Evolutionary conservation across 192 early-diverging fungal species (phyloP), one percentile per base, ranked within the genome.

Genomic region (Gaertneriomyces semiglobifer): DNA sequence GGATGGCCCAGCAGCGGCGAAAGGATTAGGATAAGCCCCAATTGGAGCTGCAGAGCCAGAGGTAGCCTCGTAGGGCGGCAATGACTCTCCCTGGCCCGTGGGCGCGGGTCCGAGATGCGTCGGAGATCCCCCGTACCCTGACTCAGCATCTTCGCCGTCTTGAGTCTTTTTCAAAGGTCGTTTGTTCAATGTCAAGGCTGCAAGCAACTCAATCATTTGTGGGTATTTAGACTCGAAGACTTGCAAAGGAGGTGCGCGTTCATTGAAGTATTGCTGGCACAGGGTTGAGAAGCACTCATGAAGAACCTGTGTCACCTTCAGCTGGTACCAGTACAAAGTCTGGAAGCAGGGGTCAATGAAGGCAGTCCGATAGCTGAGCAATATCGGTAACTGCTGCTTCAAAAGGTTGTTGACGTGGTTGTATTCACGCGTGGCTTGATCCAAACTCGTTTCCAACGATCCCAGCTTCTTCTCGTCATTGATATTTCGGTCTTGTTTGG

Each of bases 321-420:
- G 75, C 74, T 98, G 93, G 59, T 93, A 77, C 73, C 82, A 81
- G 75, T 90, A 98, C 60, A 97, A 87, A 41, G 86, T 81, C 58
- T 89, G 74, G 72, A 95, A 90, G 58, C 93, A 88, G 7, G 93
- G 92, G 20, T 95, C 92, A 43, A 95, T 90, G 66, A 97, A 90
- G 55, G 85, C 74, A 39, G 80, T 70, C 42, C 87, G 74, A 65
- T 92, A 78, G 14, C 81, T 81, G 56, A 98, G 84, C 65, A 97
- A 88, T 18, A 79, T 61, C 40, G 90, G 88, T n/a, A 98, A 77
- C 63, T 97, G 83, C 8, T 81, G 74, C 60, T 92, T 92, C 58
- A 96, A 68, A 65, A 87, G 70, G 40, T 89, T 86, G 76, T 96
- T 94, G 63, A 90, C 79, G 61, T 88, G 83, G 59, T 89, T 89